These are phyloP conservation scores for Penicillium psychrofluorescens DNA, from an alignment of 495 filamentous ascomycete species.

Conservation along the genomic window DNA sequence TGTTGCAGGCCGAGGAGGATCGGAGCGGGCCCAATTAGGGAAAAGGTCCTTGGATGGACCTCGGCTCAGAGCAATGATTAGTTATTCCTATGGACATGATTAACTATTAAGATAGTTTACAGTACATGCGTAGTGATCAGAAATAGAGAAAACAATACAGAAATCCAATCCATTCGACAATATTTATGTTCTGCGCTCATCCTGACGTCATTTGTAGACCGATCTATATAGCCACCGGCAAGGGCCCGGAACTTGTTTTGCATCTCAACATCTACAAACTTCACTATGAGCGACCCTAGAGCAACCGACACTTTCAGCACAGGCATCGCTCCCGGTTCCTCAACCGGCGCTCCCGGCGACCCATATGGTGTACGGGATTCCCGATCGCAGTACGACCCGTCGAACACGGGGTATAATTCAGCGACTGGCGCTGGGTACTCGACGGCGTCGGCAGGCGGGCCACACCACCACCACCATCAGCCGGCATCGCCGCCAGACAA, in stretches of 20 bases:
- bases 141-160: not conserved
- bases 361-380: slow-evolving; percentile 11
- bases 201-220: slow-evolving; percentile 13
- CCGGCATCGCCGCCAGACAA: slow-evolving; percentile 4
- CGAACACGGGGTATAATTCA: slow-evolving; percentile 16
- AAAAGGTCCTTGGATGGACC: slow-evolving; percentile 20
- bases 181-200: slow-evolving; percentile 4
- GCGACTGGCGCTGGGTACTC: slow-evolving; percentile 23
- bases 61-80: slow-evolving; percentile 11
- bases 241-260: not conserved
- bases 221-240: not conserved
- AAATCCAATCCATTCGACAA: not conserved
- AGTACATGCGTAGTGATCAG: not conserved
- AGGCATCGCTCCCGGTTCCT: slow-evolving; percentile 15
- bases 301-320: not conserved
- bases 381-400: slow-evolving; percentile 15
- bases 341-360: slow-evolving; percentile 21
- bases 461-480: slow-evolving; percentile 2
- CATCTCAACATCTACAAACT: not conserved
- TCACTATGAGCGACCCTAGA: not conserved
- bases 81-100: slow-evolving; percentile 1
- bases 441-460: not conserved
- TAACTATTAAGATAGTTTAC: not conserved
- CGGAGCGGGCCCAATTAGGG: slow-evolving; percentile 24
- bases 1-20: not conserved